Evolutionary conservation across 805 yeast species (phyloP).

Genomic region (Kluyveromyces aestuarii): DNA sequence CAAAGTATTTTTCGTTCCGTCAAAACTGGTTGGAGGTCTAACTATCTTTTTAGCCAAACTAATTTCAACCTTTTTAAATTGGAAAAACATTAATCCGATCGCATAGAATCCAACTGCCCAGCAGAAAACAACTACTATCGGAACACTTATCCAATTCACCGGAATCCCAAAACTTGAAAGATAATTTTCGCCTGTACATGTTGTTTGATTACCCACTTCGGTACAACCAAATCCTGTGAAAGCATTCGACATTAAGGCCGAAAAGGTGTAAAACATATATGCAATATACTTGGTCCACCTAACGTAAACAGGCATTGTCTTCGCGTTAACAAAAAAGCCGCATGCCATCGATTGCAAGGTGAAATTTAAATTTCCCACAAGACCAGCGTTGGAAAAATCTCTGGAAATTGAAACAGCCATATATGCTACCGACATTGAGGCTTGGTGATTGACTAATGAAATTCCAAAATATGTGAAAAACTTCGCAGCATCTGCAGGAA

Average conservation of each 20-base stretch:
- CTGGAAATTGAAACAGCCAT: constrained; percentile 44
- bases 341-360: constrained; percentile 71
- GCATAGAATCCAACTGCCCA: constrained; percentile 50
- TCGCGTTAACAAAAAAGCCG: constrained; percentile 71
- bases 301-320: constrained; percentile 73
- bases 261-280: constrained; percentile 72
- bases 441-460: constrained; percentile 45
- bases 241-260: constrained; percentile 56
- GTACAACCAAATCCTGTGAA: constrained; percentile 55
- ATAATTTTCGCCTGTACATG: constrained; percentile 39
- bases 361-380: constrained; percentile 53
- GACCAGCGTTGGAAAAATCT: constrained; percentile 52
- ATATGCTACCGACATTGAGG: constrained; percentile 22
- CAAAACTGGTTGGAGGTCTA: neutral
- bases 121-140: constrained; percentile 49
- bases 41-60: constrained; percentile 16
- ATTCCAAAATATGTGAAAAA: constrained; percentile 60
- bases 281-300: constrained; percentile 76
- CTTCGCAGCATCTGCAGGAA: constrained; percentile 38
- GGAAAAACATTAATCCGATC: constrained; percentile 39
- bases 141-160: constrained; percentile 53
- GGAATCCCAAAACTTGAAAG: constrained; percentile 53
- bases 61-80: constrained; percentile 34
- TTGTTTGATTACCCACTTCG: constrained; percentile 26
- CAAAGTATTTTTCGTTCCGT: neutral